Percentiles rank a stretch among this genome's conserved stretches.
These are phyloP conservation scores for Cyberlindnera suaveolens DNA, from an alignment of 805 yeast species.

Conservation along the genomic window DNA sequence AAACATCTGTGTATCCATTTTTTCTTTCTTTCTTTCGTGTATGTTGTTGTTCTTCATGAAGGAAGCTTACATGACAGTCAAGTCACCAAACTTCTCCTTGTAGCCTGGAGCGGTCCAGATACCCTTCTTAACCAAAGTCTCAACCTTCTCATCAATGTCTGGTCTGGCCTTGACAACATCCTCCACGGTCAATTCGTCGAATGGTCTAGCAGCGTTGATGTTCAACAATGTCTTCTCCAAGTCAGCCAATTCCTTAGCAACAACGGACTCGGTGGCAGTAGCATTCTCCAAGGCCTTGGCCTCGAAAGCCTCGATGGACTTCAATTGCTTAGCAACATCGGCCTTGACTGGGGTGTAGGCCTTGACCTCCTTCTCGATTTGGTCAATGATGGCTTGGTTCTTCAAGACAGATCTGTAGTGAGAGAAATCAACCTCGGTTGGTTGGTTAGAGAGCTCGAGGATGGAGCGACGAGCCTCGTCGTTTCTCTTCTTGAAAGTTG, in stretches of 20 bases:
- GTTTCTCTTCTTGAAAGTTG: slow-evolving; percentile 95
- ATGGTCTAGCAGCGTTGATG: slow-evolving; percentile 96
- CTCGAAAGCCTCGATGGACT: slow-evolving; percentile 90
- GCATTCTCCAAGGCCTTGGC: slow-evolving; percentile 95
- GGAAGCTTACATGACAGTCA: slow-evolving; percentile 69
- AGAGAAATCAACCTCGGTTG: slow-evolving; percentile 73
- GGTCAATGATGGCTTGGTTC: slow-evolving; percentile 73
- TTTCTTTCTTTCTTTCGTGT: neutral
- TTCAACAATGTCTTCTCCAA: slow-evolving; percentile 84
- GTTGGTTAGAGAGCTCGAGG: slow-evolving; percentile 62
- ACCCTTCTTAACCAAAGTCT: slow-evolving; percentile 92
- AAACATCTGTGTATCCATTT: neutral
- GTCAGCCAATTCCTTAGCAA: slow-evolving; percentile 76
- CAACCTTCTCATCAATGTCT: slow-evolving; percentile 93
- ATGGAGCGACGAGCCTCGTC: slow-evolving; percentile 92
- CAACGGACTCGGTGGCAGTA: slow-evolving; percentile 84
- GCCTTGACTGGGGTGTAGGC: slow-evolving; percentile 78
- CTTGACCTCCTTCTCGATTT: slow-evolving; percentile 71
- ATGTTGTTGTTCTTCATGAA: neutral
- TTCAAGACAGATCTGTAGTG: slow-evolving; percentile 75
- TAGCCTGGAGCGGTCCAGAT: slow-evolving; percentile 98
- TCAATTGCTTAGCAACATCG: slow-evolving; percentile 84
- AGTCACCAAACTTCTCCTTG: slow-evolving; percentile 96
- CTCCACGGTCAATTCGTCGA: slow-evolving; percentile 92
- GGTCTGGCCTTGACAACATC: slow-evolving; percentile 95